Base-by-base conservation (phyloP, 148 eudicot species). In the Arctostaphylos glauca region DNA sequence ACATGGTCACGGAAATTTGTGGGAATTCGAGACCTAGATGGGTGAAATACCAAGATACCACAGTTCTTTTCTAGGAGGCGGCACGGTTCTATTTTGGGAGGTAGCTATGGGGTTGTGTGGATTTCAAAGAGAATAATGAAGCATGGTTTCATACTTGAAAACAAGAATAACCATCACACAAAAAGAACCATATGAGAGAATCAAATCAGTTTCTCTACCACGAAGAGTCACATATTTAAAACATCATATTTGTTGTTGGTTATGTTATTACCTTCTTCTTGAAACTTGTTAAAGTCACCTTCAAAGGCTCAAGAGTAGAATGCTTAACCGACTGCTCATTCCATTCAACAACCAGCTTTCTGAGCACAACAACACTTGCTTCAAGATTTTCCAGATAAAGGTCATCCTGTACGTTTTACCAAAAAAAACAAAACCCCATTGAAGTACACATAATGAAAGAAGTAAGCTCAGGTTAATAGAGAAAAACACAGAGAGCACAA, bases 341-440 rank as follows among this genome's bases (percentile, higher is more conserved):
- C 90, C 87, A 87, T 52, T 82, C 85, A 53, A 74, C 85, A 21
- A 74, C 21, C 46, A 93, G 85, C 87, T 86, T 91, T 80, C 49
- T 84, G 71, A 91, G 81, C 76, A 87, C 73, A 81, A 76, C 80
- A 80, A 84, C 87, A 87, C 96, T 91, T 70, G 87, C 89, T 77
- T 88, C 90, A 56, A 91, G 62, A 82, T 90, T 88, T 83, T 91
- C 83, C 49, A 81, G 10, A 74, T 93, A 93, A 49, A 89, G 77
- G 60, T 82, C 81, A 9, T 88, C 94, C 94, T 93, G 90, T 16
- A 78, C 78, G 68, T 52, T 41, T 83, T 15, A 53, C 23, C 25
- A 77, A 43, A 59, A 13, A 44, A 64, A 60, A 19, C 44, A 2
- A 81, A 41, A 21, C 16, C 12, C 16, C 12, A 68, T 5, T 21